A percentile compares a stretch with the other conserved stretches of the same genome.
Evolutionary conservation across 2,329 filamentous ascomycete genomes (phyloP).

Genomic region (Pseudogymnoascus sp.): DNA sequence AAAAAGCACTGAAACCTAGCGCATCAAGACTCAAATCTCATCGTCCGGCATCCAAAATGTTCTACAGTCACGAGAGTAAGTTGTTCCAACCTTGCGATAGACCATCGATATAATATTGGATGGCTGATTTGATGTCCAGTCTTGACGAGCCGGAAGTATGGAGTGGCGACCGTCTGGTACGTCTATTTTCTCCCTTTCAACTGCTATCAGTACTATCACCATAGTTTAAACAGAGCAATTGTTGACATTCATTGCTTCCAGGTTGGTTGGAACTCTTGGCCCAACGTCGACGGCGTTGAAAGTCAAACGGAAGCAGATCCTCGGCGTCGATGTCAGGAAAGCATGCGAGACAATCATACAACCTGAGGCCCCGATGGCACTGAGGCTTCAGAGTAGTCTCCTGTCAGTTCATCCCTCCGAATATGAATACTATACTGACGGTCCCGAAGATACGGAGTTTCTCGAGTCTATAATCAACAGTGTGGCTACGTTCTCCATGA

Average conservation of each 20-base stretch:
- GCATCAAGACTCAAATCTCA: not conserved
- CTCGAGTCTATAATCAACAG: slow-evolving; percentile 80
- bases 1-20: not conserved
- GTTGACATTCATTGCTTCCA: slow-evolving; percentile 33
- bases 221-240: not conserved
- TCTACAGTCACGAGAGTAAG: slow-evolving; percentile 92
- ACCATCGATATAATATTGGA: not conserved
- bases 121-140: slow-evolving; percentile 41
- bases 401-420: slow-evolving; percentile 46
- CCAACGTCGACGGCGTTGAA: slow-evolving; percentile 63
- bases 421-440: slow-evolving; percentile 13
- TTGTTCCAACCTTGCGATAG: slow-evolving; percentile 14
- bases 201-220: not conserved
- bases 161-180: slow-evolving; percentile 91
- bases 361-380: slow-evolving; percentile 78
- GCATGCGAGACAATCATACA: slow-evolving; percentile 85
- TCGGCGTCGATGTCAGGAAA: slow-evolving; percentile 77
- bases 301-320: slow-evolving; percentile 78
- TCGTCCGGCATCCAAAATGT: slow-evolving; percentile 51
- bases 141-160: slow-evolving; percentile 79
- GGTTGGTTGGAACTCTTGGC: slow-evolving; percentile 87
- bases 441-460: slow-evolving; percentile 61
- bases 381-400: slow-evolving; percentile 83
- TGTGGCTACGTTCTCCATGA: slow-evolving; percentile 80
- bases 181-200: slow-evolving; percentile 23